Conservation (phyloP, 192 early-diverging fungal species). For the Anaeromyces robustus region DNA sequence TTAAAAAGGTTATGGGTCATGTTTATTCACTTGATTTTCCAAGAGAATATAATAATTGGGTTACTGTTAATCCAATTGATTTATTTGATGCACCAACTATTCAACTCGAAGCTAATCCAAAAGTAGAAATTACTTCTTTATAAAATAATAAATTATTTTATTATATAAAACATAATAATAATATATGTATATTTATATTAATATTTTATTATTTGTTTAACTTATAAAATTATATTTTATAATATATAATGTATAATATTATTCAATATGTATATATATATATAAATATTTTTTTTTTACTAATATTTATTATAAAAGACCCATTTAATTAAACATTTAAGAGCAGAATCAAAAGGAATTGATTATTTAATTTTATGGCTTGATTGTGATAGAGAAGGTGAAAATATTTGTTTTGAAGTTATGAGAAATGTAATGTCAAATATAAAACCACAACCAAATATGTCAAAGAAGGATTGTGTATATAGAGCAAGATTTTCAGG, state of each 20-base stretch:
- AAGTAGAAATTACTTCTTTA: no score
- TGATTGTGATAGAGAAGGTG: conserved; percentile 35
- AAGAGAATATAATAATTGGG: conserved; percentile 21
- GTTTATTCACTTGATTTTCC: conserved; percentile 23
- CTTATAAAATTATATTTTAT: no score
- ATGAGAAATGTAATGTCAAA: background rate
- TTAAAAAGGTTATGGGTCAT: conserved; percentile 19
- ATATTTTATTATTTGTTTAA: no score
- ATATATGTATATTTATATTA: no score
- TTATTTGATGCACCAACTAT: conserved; percentile 22
- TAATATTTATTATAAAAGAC: no score
- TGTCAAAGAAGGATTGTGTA: background rate
- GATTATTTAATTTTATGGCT: conserved; percentile 30
- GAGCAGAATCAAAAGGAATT: conserved; percentile 20
- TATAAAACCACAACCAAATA: background rate
- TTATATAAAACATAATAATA: no score
- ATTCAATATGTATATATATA: no score
- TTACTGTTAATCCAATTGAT: conserved; percentile 18
- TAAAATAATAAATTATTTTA: no score
- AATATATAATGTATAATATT: background rate
- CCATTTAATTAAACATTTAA: conserved; percentile 19
- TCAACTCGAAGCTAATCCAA: conserved; percentile 27
- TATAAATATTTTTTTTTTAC: no score
- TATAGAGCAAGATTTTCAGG: background rate
- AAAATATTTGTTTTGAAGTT: conserved; percentile 33